These are phyloP conservation scores for Spinacia oleracea DNA, from an alignment of 179 eudicot species.

Conservation along the genomic window DNA sequence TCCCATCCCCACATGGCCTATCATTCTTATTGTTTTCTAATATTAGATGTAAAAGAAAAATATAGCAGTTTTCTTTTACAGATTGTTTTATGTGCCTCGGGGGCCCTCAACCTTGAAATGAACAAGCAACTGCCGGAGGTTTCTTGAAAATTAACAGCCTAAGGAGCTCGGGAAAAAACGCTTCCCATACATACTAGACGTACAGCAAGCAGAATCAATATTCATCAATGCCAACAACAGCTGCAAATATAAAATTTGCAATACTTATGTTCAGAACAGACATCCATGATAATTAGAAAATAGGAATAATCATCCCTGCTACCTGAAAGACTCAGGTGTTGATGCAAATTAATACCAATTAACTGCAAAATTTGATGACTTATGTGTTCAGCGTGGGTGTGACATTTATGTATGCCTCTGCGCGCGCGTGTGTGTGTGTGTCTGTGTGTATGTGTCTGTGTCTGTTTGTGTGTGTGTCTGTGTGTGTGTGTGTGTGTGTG, in stretches of 20 bases:
- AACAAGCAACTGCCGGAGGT: neutral
- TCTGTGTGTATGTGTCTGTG: neutral
- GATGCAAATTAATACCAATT: neutral
- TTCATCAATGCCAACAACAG: neutral
- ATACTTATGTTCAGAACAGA: too few relatives aligned
- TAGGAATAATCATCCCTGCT: neutral
- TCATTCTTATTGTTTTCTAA: neutral
- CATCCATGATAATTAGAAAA: neutral
- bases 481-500: neutral
- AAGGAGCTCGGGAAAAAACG: neutral
- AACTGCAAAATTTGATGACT: neutral
- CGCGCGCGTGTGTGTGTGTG: neutral
- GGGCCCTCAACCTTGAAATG: too few relatives aligned
- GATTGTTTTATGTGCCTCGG: neutral
- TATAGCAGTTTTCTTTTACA: neutral
- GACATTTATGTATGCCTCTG: too few relatives aligned
- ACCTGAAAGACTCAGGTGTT: neutral
- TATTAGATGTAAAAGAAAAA: too few relatives aligned
- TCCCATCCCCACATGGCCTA: neutral
- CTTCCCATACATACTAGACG: neutral
- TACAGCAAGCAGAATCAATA: neutral
- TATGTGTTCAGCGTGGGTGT: too few relatives aligned
- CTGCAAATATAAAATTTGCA: neutral
- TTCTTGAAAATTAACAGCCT: neutral
- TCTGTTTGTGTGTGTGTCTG: neutral